Percentiles rank a stretch among this genome's conserved stretches.
Evolutionary conservation across 2,329 filamentous ascomycete genomes (phyloP).

Genomic region (Drechslerella coelobrocha): DNA sequence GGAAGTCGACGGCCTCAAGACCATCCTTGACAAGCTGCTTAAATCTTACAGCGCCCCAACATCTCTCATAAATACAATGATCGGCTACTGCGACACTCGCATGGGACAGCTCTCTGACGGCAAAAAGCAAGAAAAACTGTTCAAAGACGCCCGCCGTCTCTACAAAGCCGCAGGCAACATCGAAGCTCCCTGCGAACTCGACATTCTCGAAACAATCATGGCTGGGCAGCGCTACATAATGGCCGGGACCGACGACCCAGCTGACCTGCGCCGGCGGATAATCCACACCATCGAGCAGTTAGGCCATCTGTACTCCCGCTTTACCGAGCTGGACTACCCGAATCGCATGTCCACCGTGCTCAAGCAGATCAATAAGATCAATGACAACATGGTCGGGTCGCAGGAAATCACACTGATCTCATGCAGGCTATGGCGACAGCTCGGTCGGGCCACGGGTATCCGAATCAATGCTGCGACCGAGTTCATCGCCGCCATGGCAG

Average conservation of each 20-base stretch:
- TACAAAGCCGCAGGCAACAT: slow-evolving; percentile 34
- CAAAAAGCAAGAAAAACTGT: slow-evolving; percentile 21
- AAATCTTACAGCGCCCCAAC: slow-evolving; percentile 7
- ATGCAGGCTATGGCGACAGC: slow-evolving; percentile 32
- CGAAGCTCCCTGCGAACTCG: slow-evolving; percentile 44
- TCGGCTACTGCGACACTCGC: slow-evolving; percentile 32
- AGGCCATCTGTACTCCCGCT: slow-evolving; percentile 36
- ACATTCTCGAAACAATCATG: slow-evolving; percentile 23
- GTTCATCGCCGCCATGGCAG: slow-evolving; percentile 37
- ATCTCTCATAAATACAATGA: slow-evolving; percentile 23
- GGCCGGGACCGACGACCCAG: not conserved
- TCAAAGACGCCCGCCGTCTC: slow-evolving; percentile 30
- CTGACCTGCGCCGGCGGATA: slow-evolving; percentile 17
- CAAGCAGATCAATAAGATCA: slow-evolving; percentile 41
- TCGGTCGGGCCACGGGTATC: slow-evolving; percentile 30
- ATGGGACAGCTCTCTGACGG: slow-evolving; percentile 21
- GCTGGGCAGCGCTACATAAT: slow-evolving; percentile 19
- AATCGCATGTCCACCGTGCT: slow-evolving; percentile 37
- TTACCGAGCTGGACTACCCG: slow-evolving; percentile 39
- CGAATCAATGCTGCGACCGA: slow-evolving; percentile 31
- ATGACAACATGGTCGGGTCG: slow-evolving; percentile 20
- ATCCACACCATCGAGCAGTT: slow-evolving; percentile 18
- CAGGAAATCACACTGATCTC: slow-evolving; percentile 21
- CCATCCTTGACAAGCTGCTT: slow-evolving; percentile 22
- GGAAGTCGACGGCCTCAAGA: slow-evolving; percentile 6